Percentiles rank a stretch among this genome's conserved stretches.
Evolutionary conservation across 768 basidiomycete genomes (phyloP).

Genomic region (Tylopilus cervinicoccineus): DNA sequence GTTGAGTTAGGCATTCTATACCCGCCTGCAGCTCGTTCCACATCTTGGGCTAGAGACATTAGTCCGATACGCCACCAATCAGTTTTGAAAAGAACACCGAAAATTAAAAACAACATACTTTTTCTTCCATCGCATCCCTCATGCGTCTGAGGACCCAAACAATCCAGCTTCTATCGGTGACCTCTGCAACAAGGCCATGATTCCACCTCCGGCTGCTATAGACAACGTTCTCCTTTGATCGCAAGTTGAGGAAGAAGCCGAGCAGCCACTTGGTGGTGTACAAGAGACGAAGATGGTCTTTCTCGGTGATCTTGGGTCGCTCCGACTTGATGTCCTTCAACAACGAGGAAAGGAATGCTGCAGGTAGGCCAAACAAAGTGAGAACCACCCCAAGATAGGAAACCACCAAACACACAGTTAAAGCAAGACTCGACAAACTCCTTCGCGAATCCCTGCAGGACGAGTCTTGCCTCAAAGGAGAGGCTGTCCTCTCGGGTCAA

Average conservation of each 20-base stretch:
- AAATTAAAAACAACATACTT: constrained; percentile 44
- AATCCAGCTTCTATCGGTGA: constrained; percentile 84
- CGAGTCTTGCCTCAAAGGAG: constrained; percentile 55
- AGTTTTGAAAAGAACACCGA: constrained; percentile 1
- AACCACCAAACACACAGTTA: constrained; percentile 61
- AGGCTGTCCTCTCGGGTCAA: constrained; percentile 65
- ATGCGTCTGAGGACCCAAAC: constrained; percentile 88
- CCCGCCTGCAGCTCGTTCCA: constrained; percentile 96
- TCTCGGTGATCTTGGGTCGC: constrained; percentile 88
- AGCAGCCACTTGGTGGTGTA: constrained; percentile 90
- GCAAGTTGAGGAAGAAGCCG: constrained; percentile 72
- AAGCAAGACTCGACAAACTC: constrained; percentile 82
- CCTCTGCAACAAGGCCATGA: constrained; percentile 77
- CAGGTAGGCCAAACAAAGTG: constrained; percentile 10
- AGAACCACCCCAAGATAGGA: constrained; percentile 12
- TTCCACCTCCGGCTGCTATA: constrained; percentile 42
- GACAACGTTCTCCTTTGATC: constrained; percentile 35
- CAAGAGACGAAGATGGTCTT: constrained; percentile 87
- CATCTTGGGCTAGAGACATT: constrained; percentile 65
- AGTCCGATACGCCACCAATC: constrained; percentile 7
- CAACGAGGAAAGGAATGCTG: constrained; percentile 83
- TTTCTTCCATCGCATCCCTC: constrained; percentile 86
- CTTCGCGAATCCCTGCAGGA: constrained; percentile 65
- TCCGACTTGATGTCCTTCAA: constrained; percentile 94
- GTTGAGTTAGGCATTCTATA: constrained; percentile 89